Evolutionary conservation across 1,139 yeast genomes (phyloP).

Genomic region (Candida tetrigidarum): DNA sequence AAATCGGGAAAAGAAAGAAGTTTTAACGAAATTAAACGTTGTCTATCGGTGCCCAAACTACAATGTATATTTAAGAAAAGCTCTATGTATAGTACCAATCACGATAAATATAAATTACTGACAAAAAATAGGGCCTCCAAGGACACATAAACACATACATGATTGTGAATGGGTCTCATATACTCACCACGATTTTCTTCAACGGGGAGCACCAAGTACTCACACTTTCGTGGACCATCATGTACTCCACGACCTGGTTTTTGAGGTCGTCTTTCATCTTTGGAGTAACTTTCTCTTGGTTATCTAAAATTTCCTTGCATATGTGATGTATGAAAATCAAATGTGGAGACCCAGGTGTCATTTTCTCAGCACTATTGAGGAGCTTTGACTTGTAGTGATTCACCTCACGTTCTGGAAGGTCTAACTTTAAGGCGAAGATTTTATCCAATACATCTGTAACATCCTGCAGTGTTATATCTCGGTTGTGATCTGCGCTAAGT

Average conservation of each 20-base stretch:
- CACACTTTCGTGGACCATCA: constrained; percentile 55
- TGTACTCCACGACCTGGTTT: constrained; percentile 43
- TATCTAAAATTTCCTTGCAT: constrained; percentile 12
- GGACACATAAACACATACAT: not conserved
- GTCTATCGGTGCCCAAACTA: constrained; percentile 5
- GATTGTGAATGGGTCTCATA: constrained; percentile 6
- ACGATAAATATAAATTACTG: constrained; percentile 10
- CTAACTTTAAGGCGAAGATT: constrained; percentile 22
- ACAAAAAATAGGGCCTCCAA: constrained; percentile 13
- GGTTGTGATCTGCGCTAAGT: constrained; percentile 8
- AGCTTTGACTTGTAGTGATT: constrained; percentile 41
- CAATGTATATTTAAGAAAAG: constrained; percentile 13
- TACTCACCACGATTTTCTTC: constrained; percentile 41
- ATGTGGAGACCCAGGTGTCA: constrained; percentile 18
- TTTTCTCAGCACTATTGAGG: constrained; percentile 19
- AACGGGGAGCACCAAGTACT: constrained; percentile 62
- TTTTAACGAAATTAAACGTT: constrained; percentile 20
- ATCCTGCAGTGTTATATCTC: constrained; percentile 5
- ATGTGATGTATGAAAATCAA: constrained; percentile 23
- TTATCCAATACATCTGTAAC: constrained; percentile 17
- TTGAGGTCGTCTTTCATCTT: constrained; percentile 18
- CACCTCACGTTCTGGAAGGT: constrained; percentile 38
- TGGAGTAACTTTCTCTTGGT: constrained; percentile 3
- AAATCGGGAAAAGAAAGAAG: constrained; percentile 79
- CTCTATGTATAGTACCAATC: constrained; percentile 11